phyloP scores from a whole-genome alignment of 1,139 yeast genomes.

The Geotrichum klebahnii region DNA sequence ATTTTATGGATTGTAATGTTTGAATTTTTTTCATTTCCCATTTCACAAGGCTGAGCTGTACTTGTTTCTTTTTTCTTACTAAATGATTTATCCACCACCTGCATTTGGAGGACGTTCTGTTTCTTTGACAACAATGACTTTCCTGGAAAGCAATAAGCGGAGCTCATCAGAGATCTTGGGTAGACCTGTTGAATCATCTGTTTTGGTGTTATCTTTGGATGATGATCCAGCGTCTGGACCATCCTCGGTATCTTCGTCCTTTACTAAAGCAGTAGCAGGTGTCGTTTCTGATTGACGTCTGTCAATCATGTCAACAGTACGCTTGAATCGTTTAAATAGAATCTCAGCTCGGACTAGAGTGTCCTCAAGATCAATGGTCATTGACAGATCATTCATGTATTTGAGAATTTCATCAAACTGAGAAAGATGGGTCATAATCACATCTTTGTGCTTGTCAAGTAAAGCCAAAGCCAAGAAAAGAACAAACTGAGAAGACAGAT shows the following conservation, averaged over 20 bases:
- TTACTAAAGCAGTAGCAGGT: slow-evolving; percentile 17
- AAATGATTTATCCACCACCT: slow-evolving; percentile 38
- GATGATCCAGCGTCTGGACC: slow-evolving; percentile 20
- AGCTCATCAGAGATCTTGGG: slow-evolving; percentile 51
- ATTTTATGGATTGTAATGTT: neutral
- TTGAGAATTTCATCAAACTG: slow-evolving; percentile 88
- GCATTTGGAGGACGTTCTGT: slow-evolving; percentile 40
- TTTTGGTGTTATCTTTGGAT: slow-evolving; percentile 25
- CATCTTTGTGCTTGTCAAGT: slow-evolving; percentile 77
- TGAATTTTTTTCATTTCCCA: too few species aligned
- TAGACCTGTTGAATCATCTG: slow-evolving; percentile 22
- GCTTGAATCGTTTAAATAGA: slow-evolving; percentile 70
- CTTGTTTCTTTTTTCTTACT: neutral
- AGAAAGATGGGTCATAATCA: slow-evolving; percentile 65
- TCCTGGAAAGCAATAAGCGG: slow-evolving; percentile 54
- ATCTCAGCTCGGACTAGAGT: slow-evolving; percentile 76
- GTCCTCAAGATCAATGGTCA: slow-evolving; percentile 68
- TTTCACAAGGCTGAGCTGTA: too few species aligned
- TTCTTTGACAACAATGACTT: slow-evolving; percentile 64
- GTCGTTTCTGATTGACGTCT: slow-evolving; percentile 42
- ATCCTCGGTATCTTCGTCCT: slow-evolving; percentile 14
- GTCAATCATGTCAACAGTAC: slow-evolving; percentile 74
- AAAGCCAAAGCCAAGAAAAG: slow-evolving; percentile 82
- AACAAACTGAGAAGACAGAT: slow-evolving; percentile 78
- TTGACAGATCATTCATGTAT: slow-evolving; percentile 85